A percentile compares a stretch with the other conserved stretches of the same genome.
Conservation (phyloP, 2,329 filamentous ascomycete genomes). For the Chrysoporthe deuterocubensis region DNA sequence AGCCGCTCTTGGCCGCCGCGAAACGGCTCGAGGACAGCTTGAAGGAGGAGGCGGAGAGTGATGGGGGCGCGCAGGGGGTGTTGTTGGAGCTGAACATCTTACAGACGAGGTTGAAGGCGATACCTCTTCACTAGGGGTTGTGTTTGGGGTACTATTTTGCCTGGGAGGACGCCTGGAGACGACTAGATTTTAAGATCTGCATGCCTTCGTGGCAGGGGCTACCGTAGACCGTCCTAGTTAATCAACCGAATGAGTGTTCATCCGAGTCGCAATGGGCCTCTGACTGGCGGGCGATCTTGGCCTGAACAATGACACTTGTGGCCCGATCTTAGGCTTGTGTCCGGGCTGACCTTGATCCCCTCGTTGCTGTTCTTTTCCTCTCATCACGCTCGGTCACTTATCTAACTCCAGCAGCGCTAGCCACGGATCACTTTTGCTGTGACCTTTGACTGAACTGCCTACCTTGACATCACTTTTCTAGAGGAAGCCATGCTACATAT, state of each 20-base stretch:
- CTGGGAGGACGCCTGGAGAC: not conserved
- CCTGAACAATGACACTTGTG: not conserved
- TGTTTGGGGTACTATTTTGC: not conserved
- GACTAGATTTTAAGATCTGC: too few species aligned
- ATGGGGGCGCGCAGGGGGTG: constrained; percentile 17
- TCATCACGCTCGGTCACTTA: not conserved
- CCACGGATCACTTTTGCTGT: too few species aligned
- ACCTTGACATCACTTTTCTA: too few species aligned
- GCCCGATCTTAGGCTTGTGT: not conserved
- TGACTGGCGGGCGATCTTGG: not conserved
- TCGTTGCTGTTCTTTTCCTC: not conserved
- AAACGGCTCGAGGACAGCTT: constrained; percentile 37
- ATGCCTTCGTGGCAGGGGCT: too few species aligned
- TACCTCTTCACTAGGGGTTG: constrained; percentile 20
- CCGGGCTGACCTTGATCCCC: not conserved
- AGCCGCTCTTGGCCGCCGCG: constrained; percentile 54
- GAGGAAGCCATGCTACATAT: too few species aligned
- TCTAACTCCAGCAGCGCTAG: too few species aligned
- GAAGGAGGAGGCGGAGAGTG: constrained; percentile 17
- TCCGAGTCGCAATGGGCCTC: not conserved
- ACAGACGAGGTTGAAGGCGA: constrained; percentile 24
- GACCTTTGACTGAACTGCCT: too few species aligned
- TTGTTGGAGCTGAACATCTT: constrained; percentile 28
- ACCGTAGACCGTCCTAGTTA: too few species aligned
- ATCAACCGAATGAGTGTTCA: too few species aligned